These are phyloP conservation scores for Hypomontagnella submonticulosa DNA, from an alignment of 495 filamentous ascomycete species.

Conservation along the genomic window DNA sequence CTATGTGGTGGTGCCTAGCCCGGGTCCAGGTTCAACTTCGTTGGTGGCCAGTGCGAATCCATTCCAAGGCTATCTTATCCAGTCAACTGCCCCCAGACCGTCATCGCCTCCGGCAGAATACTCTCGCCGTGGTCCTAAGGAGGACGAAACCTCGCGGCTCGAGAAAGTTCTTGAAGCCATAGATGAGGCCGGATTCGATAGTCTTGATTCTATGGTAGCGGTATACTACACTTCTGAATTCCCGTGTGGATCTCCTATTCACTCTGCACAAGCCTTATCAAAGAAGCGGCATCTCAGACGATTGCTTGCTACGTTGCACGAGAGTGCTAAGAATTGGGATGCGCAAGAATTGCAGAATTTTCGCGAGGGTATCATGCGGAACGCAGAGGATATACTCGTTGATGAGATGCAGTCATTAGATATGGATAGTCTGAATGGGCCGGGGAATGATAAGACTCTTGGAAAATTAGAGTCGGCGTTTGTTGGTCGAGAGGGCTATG, in stretches of 20 bases:
- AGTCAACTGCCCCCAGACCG: background rate
- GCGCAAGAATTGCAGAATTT: conserved; percentile 2
- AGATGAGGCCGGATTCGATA: conserved; percentile 2
- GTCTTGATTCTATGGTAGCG: background rate
- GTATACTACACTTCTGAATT: conserved; percentile 2
- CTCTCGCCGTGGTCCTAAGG: background rate
- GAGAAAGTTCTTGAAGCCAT: conserved; percentile 2
- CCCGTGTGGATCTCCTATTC: background rate
- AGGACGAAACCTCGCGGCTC: background rate
- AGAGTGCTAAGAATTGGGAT: conserved; percentile 3
- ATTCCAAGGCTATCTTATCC: background rate
- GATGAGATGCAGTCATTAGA: conserved; percentile 5
- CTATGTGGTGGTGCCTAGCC: background rate
- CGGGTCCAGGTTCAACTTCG: background rate
- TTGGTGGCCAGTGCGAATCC: background rate
- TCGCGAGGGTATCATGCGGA: background rate
- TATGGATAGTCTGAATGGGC: background rate
- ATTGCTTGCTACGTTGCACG: background rate
- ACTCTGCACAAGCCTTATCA: background rate
- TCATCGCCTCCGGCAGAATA: background rate
- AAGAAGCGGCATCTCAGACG: conserved; percentile 1
- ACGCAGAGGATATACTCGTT: conserved; percentile 1
- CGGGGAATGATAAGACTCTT: background rate
- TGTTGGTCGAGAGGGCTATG: background rate
- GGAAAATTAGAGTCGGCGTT: background rate